Conservation (phyloP, 2,329 filamentous ascomycete genomes). For the Macrophomina phaseolina region DNA sequence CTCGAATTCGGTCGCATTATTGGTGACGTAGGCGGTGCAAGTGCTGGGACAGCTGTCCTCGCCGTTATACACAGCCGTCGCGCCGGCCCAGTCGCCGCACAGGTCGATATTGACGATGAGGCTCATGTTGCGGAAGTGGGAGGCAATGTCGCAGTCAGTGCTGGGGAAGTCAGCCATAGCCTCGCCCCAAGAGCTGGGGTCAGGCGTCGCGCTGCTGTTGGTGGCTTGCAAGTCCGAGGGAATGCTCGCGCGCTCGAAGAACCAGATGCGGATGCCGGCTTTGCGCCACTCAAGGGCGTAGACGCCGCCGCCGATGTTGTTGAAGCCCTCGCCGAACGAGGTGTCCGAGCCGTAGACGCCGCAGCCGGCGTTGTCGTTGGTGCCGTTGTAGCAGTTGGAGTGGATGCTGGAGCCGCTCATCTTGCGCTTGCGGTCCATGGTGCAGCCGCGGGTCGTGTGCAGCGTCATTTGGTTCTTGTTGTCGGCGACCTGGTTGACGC, state of each 20-base stretch:
- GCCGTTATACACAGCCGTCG: slow-evolving; percentile 9
- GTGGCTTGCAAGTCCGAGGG: slow-evolving; percentile 49
- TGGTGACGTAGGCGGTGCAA: slow-evolving; percentile 40
- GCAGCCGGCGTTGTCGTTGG: slow-evolving; percentile 33
- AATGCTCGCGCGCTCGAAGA: slow-evolving; percentile 53
- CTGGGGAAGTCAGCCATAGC: slow-evolving; percentile 24
- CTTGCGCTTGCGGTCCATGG: slow-evolving; percentile 27
- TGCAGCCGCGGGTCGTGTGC: slow-evolving; percentile 23
- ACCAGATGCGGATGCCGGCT: slow-evolving; percentile 58
- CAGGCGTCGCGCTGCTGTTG: slow-evolving; percentile 43
- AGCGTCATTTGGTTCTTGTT: slow-evolving; percentile 33
- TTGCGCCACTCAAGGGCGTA: slow-evolving; percentile 57
- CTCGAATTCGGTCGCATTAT: slow-evolving; percentile 38
- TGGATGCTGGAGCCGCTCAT: slow-evolving; percentile 32
- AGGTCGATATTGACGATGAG: slow-evolving; percentile 27
- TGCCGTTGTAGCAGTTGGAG: slow-evolving; percentile 39
- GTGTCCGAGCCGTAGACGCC: slow-evolving; percentile 29
- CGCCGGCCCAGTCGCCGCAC: slow-evolving; percentile 25
- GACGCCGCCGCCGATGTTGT: slow-evolving; percentile 54
- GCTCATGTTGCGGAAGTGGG: slow-evolving; percentile 27
- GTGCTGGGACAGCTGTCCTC: slow-evolving; percentile 36
- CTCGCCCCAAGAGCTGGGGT: slow-evolving; percentile 53
- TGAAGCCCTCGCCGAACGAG: slow-evolving; percentile 33
- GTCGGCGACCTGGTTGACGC: slow-evolving; percentile 38
- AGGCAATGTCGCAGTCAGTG: slow-evolving; percentile 25